Evolutionary conservation across 2,329 filamentous ascomycete genomes (phyloP).

Genomic region (Pseudogymnoascus sp.): DNA sequence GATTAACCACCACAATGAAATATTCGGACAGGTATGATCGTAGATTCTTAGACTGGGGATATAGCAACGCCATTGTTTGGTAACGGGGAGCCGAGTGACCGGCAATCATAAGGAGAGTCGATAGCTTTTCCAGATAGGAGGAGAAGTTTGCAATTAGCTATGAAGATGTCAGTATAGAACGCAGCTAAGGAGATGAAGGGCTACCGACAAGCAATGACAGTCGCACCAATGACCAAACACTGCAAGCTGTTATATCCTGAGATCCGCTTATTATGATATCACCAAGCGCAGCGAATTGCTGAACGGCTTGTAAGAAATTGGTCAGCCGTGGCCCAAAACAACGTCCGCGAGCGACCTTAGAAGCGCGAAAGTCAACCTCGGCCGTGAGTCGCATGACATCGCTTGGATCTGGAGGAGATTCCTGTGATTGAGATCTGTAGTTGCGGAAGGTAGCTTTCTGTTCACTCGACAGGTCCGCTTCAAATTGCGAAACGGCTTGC

Average conservation of each 20-base stretch:
- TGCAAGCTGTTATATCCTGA: slow-evolving; percentile 37
- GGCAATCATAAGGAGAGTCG: slow-evolving; percentile 33
- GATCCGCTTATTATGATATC: slow-evolving; percentile 35
- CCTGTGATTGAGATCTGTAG: slow-evolving; percentile 17
- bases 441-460: slow-evolving; percentile 29
- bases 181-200: slow-evolving; percentile 12
- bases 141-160: slow-evolving; percentile 29
- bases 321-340: slow-evolving; percentile 36
- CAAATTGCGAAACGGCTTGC: slow-evolving; percentile 34
- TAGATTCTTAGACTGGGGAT: slow-evolving; percentile 32
- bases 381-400: slow-evolving; percentile 36
- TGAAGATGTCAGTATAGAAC: slow-evolving; percentile 14
- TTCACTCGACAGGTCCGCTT: slow-evolving; percentile 30
- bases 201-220: slow-evolving; percentile 33
- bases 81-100: slow-evolving; percentile 35
- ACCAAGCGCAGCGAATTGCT: slow-evolving; percentile 37
- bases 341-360: slow-evolving; percentile 14
- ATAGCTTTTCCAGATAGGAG: slow-evolving; percentile 33
- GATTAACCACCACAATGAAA: slow-evolving; percentile 32
- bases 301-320: slow-evolving; percentile 33
- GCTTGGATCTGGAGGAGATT: slow-evolving; percentile 24
- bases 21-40: slow-evolving; percentile 34
- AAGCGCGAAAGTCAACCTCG: slow-evolving; percentile 28
- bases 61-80: slow-evolving; percentile 33
- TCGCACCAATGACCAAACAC: slow-evolving; percentile 38